phyloP scores from a whole-genome alignment of 2,329 filamentous ascomycete genomes.

The Cercospora sp. region DNA sequence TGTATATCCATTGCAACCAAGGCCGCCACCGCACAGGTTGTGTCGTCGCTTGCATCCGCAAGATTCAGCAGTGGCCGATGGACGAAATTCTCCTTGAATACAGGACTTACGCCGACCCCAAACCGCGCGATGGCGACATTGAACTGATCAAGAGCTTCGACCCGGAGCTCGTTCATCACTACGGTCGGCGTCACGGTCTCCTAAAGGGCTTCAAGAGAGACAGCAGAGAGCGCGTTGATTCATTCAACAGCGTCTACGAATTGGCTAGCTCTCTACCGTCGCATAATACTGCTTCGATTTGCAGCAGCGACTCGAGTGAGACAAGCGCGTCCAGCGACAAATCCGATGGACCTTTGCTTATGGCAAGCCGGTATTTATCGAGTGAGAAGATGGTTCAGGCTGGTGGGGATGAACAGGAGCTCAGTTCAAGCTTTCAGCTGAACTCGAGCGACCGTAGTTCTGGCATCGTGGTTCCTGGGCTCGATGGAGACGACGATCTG shows the following conservation, averaged over 20 bases:
- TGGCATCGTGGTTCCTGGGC: neutral
- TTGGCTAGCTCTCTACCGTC: conserved; percentile 3
- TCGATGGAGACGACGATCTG: neutral
- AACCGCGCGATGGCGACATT: conserved; percentile 52
- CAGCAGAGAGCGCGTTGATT: conserved; percentile 6
- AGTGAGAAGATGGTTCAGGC: neutral
- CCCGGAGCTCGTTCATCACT: conserved; percentile 42
- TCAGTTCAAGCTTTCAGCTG: neutral
- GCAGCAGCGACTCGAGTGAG: neutral
- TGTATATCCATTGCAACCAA: conserved; percentile 91
- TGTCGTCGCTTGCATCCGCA: conserved; percentile 77
- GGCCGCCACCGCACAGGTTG: conserved; percentile 92
- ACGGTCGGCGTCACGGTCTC: conserved; percentile 11
- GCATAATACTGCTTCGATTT: conserved; percentile 1
- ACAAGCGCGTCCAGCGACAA: neutral
- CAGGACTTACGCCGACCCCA: conserved; percentile 57
- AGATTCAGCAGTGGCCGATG: conserved; percentile 67
- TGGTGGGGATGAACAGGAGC: neutral
- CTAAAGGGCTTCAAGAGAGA: neutral
- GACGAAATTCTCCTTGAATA: conserved; percentile 71
- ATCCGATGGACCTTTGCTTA: neutral
- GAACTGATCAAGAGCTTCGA: conserved; percentile 49
- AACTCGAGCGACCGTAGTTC: neutral
- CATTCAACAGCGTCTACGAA: conserved; percentile 11
- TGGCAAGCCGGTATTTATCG: neutral